These are phyloP conservation scores for Candida coquimbonensis DNA, from an alignment of 805 yeast species.

Conservation along the genomic window DNA sequence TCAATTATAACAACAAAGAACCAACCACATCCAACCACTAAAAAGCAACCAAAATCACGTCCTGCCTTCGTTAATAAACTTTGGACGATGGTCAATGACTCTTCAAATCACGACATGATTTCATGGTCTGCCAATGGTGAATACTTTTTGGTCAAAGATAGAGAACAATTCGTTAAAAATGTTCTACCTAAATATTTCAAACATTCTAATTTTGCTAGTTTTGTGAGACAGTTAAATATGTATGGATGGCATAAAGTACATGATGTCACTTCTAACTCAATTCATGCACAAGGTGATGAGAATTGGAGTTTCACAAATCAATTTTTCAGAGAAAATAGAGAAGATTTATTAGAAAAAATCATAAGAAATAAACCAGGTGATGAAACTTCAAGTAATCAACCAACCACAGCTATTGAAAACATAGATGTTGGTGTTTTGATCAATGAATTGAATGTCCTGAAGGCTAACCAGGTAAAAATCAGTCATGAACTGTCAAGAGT, in stretches of 20 bases:
- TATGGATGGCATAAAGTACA: constrained; percentile 99
- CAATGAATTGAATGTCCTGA: constrained; percentile 39
- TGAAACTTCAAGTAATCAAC: constrained; percentile 22
- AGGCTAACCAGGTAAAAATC: constrained; percentile 70
- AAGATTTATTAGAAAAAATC: constrained; percentile 79
- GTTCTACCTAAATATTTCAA: constrained; percentile 90
- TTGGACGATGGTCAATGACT: constrained; percentile 94
- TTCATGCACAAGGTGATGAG: constrained; percentile 54
- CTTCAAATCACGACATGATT: constrained; percentile 59
- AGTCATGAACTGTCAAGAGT: constrained; percentile 80
- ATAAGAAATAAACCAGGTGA: constrained; percentile 49
- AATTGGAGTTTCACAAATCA: constrained; percentile 86
- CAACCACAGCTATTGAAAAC: constrained; percentile 1
- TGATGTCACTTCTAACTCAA: constrained; percentile 74
- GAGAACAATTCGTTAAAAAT: constrained; percentile 74
- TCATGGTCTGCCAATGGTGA: constrained; percentile 83
- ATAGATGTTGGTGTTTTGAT: constrained; percentile 33
- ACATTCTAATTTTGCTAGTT: constrained; percentile 91
- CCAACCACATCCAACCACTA: neutral
- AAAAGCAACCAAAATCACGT: constrained; percentile 37
- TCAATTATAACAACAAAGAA: neutral
- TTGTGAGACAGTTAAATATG: constrained; percentile 95
- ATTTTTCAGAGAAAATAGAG: constrained; percentile 66
- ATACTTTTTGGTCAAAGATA: constrained; percentile 74
- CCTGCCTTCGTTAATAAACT: constrained; percentile 92